Percentiles rank a stretch among this genome's conserved stretches.
Conservation (phyloP, 345 rosid genomes). For the Bruguiera gymnorhiza region DNA sequence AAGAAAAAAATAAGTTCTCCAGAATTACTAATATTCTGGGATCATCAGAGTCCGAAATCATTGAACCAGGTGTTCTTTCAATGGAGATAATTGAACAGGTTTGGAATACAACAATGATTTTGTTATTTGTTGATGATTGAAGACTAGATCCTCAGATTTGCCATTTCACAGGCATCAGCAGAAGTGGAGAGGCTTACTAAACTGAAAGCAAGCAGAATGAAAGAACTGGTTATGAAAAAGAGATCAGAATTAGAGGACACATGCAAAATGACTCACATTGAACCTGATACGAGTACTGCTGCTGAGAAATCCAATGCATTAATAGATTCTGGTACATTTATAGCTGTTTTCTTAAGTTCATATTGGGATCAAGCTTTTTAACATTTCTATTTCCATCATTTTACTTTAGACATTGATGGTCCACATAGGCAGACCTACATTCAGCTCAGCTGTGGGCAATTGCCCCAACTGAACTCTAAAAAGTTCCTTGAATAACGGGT, state of each 20-base stretch:
- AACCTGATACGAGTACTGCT: conserved; percentile 79
- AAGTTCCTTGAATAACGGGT: too few relatives aligned
- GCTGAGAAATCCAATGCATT: conserved; percentile 87
- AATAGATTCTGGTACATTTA: conserved; percentile 76
- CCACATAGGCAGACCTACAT: too few relatives aligned
- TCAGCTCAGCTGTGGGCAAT: too few relatives aligned
- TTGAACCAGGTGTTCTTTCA: conserved; percentile 66
- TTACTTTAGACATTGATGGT: too few relatives aligned
- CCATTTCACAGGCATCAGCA: conserved; percentile 56
- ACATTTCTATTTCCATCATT: too few relatives aligned
- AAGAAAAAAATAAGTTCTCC: conserved; percentile 57
- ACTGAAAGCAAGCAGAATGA: conserved; percentile 88
- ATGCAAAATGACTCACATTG: conserved; percentile 71
- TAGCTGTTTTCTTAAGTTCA: conserved; percentile 3
- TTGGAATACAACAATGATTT: neutral
- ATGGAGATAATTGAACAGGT: conserved; percentile 77
- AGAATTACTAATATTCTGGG: conserved; percentile 49
- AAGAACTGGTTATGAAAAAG: conserved; percentile 90
- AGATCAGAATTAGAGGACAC: conserved; percentile 77
- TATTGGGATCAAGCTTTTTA: too few relatives aligned
- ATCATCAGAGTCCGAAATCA: conserved; percentile 59
- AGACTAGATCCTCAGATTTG: conserved; percentile 18
- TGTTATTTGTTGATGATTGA: conserved; percentile 5
- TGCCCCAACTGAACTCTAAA: too few relatives aligned
- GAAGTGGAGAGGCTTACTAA: conserved; percentile 80